These are phyloP conservation scores for Globisporangium okanoganense DNA, from an alignment of 352 stramenopile genomes.

Conservation along the genomic window DNA sequence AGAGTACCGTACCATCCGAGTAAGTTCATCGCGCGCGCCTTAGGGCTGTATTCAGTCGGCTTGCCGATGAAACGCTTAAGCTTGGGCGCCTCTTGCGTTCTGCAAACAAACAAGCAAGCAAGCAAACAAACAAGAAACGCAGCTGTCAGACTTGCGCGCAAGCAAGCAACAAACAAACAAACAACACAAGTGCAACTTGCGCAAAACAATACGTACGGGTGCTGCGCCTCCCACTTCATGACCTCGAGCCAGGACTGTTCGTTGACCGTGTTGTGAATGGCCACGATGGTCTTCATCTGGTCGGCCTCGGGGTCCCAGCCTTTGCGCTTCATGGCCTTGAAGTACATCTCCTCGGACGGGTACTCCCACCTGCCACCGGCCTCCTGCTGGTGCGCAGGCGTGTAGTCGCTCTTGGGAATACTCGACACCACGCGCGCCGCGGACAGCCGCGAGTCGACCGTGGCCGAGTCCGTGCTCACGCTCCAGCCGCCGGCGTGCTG, in stretches of 20 bases:
- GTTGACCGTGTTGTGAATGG: constrained; percentile 98
- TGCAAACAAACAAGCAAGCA: constrained; percentile 14
- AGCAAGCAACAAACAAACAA: background rate
- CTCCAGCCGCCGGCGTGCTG: constrained; percentile 34
- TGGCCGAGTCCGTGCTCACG: constrained; percentile 25
- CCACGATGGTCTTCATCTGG: constrained; percentile 95
- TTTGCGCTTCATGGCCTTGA: constrained; percentile 97
- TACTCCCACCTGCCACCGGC: constrained; percentile 92
- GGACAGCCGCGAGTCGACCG: constrained; percentile 34
- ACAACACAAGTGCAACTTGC: background rate
- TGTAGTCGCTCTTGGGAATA: constrained; percentile 94
- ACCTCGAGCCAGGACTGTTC: constrained; percentile 95
- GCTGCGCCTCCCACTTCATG: constrained; percentile 87
- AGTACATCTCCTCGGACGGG: constrained; percentile 97
- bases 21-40: constrained; percentile 89
- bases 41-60: constrained; percentile 93
- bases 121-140: constrained; percentile 5
- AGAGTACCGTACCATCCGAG: constrained; percentile 59
- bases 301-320: constrained; percentile 89
- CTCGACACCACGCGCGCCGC: constrained; percentile 87
- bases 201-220: constrained; percentile 27
- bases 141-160: background rate
- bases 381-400: constrained; percentile 54
- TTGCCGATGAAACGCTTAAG: constrained; percentile 94
- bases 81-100: constrained; percentile 58